Conservation (phyloP, 164 flowering plant species). For the Brasenia schreberi region DNA sequence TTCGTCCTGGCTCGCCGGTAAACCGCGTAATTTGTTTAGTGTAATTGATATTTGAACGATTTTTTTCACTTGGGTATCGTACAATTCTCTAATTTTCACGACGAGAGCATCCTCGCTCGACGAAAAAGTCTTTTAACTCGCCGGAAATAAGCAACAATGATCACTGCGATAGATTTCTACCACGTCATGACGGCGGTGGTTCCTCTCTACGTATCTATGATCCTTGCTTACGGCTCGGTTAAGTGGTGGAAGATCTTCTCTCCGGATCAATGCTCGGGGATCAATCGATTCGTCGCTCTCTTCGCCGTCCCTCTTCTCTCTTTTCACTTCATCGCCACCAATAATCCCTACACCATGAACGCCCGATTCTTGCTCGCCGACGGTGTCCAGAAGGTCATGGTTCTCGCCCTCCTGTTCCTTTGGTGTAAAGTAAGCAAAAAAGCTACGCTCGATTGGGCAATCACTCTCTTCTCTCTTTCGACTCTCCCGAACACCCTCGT, state of each 20-base stretch:
- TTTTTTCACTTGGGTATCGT: too few relatives aligned
- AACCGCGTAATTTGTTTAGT: too few relatives aligned
- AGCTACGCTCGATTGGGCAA: conserved; percentile 10
- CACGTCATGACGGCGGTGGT: conserved; percentile 13
- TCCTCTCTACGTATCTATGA: conserved; percentile 20
- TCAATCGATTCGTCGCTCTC: conserved; percentile 10
- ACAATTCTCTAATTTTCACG: too few relatives aligned
- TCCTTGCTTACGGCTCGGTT: conserved; percentile 19
- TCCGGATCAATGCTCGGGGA: conserved; percentile 16
- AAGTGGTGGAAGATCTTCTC: conserved; percentile 40
- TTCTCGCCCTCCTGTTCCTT: conserved; percentile 7
- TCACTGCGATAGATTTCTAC: conserved; percentile 11
- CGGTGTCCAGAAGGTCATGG: conserved; percentile 14
- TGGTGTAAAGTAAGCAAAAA: conserved; percentile 3
- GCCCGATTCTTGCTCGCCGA: conserved; percentile 17
- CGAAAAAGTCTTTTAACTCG: too few relatives aligned
- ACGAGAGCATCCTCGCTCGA: too few relatives aligned
- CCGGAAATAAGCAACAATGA: background rate
- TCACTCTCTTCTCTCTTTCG: conserved; percentile 17
- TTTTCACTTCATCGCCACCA: conserved; percentile 18
- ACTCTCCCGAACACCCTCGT: conserved; percentile 19
- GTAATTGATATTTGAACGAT: too few relatives aligned
- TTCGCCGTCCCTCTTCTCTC: conserved; percentile 11
- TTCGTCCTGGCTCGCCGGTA: too few relatives aligned
- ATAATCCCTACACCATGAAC: conserved; percentile 17